Evolutionary conservation across 495 filamentous ascomycete genomes (phyloP).

Genomic region (Podospora pseudoanserina): DNA sequence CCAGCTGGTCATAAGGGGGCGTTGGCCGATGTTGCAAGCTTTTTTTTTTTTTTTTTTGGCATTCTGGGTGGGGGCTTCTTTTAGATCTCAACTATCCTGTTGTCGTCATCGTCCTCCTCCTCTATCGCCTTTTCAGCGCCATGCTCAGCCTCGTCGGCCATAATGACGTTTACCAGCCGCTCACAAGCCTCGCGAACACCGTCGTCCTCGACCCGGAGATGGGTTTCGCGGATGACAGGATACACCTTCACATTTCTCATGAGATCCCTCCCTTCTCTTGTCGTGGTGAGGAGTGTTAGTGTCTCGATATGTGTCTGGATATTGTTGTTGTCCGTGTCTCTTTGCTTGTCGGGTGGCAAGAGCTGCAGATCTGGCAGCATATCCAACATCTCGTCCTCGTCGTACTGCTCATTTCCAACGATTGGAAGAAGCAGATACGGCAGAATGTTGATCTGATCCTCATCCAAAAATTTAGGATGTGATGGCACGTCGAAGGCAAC

Average conservation of each 20-base stretch:
- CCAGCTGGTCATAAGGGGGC: neutral
- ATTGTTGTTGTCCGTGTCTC: constrained; percentile 71
- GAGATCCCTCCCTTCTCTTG: constrained; percentile 65
- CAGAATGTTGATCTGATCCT: constrained; percentile 70
- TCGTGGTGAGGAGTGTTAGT: constrained; percentile 75
- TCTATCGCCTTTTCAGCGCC: constrained; percentile 58
- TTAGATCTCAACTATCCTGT: constrained; percentile 46
- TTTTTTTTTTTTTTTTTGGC: neutral
- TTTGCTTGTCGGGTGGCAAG: constrained; percentile 78
- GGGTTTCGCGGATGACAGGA: constrained; percentile 81
- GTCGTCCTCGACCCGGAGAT: constrained; percentile 75
- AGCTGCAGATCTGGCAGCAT: constrained; percentile 88
- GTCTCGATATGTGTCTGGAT: constrained; percentile 86
- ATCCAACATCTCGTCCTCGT: constrained; percentile 68
- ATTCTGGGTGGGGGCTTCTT: constrained; percentile 1
- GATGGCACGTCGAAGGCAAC: constrained; percentile 66
- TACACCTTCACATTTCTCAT: constrained; percentile 79
- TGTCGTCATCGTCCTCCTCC: constrained; percentile 32
- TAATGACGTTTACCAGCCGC: constrained; percentile 83
- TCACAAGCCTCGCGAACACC: constrained; percentile 81
- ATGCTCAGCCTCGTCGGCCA: constrained; percentile 67
- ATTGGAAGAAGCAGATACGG: constrained; percentile 79
- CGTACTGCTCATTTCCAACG: constrained; percentile 57
- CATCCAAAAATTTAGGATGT: constrained; percentile 64
- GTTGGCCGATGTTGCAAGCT: neutral